Base-by-base conservation (phyloP, 768 basidiomycete genomes). In the Coprinopsis cinerea region DNA sequence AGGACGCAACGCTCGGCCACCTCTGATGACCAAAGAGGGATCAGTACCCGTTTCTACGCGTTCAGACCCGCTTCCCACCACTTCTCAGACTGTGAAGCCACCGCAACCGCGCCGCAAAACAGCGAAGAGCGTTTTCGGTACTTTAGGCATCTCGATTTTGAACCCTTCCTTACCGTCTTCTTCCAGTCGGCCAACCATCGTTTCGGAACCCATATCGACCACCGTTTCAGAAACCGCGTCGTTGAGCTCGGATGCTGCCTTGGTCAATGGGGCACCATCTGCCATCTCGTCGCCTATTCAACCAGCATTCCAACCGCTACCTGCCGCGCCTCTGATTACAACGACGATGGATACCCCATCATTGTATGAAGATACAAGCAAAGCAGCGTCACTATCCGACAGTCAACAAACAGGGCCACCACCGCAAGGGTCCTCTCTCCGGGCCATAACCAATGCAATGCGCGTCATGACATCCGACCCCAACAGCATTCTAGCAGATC, bases 381-480 rank as follows among this genome's bases (percentile, higher is more conserved):
- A 46, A n/a, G 22, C 39, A n/a, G 3, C 45, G 10, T 47, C 51
- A 2, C 22, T 52, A 13, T 14, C 20, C 6, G 55, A 66, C 1
- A 66, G 70, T 22, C 53, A 28, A 7, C 54, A 10, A 54, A 61
- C 3, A 59, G 60, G 1, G 43, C 61, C 6, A 48, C 67, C 5
- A 62, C 63, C 5, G 15, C 88, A 91, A 58, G 85, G 88, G 1
- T 64, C 82, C 0, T 77, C 86, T 0, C 61, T 92, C 1, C 79
- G 79, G 4, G 90, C 90, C 1, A 89, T 92, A 48, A 77, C 79
- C 15, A 83, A 91, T 48, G 88, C 90, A 1, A 92, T 85, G 1
- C 80, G 90, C 2, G 84, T 92, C n/a, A 91, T 92, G 88, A 86
- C 86, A 0, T 74, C 80, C 2, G 88, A 88, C 56, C 77, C 89